A percentile compares a stretch with the other conserved stretches of the same genome.
Evolutionary conservation across 257 asterid genomes (phyloP).

Genomic region (Nemophila menziesii): DNA sequence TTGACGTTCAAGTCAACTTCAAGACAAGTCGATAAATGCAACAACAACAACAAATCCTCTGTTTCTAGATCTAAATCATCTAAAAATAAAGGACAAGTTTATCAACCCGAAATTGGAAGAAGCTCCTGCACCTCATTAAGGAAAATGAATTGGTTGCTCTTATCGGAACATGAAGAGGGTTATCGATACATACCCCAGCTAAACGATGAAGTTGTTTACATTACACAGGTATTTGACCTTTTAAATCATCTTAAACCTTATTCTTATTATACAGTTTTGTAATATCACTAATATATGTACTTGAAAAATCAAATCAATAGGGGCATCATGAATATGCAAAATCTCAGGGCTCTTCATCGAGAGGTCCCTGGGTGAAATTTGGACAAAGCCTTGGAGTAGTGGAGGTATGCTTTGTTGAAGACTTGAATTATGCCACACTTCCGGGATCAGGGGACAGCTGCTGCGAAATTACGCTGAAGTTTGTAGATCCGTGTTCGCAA

Average conservation of each 20-base stretch:
- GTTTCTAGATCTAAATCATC: conserved; percentile 36
- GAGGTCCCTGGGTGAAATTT: conserved; percentile 42
- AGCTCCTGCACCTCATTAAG: conserved; percentile 15
- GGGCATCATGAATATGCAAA: conserved; percentile 67
- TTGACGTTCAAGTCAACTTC: conserved; percentile 45
- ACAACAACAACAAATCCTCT: conserved; percentile 24
- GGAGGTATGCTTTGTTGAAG: conserved; percentile 65
- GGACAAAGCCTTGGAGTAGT: conserved; percentile 43
- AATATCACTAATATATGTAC: neutral
- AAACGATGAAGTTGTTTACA: conserved; percentile 79
- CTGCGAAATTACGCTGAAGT: conserved; percentile 56
- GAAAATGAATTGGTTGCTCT: conserved; percentile 65
- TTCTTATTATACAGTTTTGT: neutral
- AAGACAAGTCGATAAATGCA: conserved; percentile 23
- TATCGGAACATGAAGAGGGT: conserved; percentile 72
- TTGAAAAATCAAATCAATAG: conserved; percentile 23
- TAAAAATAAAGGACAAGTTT: conserved; percentile 32
- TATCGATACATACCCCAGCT: conserved; percentile 95
- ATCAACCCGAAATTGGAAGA: conserved; percentile 23
- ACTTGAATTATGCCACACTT: conserved; percentile 42
- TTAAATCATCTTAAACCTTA: neutral
- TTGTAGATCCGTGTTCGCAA: conserved; percentile 35
- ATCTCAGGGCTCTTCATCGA: conserved; percentile 12
- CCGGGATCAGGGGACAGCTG: conserved; percentile 94
- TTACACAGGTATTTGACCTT: conserved; percentile 58